Conservation (phyloP, 2,329 filamentous ascomycete species). For the Herpotrichia juniperi region DNA sequence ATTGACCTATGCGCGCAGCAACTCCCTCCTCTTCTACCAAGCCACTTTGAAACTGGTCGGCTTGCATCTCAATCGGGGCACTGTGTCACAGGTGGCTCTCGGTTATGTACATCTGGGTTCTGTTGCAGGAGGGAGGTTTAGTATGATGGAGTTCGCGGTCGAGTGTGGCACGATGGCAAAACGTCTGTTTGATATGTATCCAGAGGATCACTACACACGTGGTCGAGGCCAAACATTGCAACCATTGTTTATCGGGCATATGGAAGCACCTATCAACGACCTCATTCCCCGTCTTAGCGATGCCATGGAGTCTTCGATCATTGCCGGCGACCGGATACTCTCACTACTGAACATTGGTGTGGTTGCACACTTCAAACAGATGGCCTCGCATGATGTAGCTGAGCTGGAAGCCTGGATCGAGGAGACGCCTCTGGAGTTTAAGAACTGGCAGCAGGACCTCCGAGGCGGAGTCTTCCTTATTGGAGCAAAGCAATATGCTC, state of each 20-base stretch:
- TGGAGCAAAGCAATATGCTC: conserved; percentile 67
- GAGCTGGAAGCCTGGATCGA: conserved; percentile 75
- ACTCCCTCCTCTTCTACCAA: conserved; percentile 75
- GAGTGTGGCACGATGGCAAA: conserved; percentile 69
- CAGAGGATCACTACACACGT: conserved; percentile 62
- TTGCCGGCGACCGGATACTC: conserved; percentile 72
- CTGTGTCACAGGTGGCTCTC: conserved; percentile 72
- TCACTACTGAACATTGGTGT: conserved; percentile 75
- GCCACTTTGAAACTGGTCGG: conserved; percentile 70
- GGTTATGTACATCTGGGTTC: conserved; percentile 72
- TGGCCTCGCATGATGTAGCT: conserved; percentile 69
- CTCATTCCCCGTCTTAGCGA: conserved; percentile 66
- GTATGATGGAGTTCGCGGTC: conserved; percentile 70
- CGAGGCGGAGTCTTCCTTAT: conserved; percentile 74
- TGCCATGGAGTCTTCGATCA: conserved; percentile 69
- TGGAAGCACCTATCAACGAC: conserved; percentile 66
- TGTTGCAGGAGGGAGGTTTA: conserved; percentile 72
- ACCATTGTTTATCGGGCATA: conserved; percentile 72
- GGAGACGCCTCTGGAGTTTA: conserved; percentile 75
- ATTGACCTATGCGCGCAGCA: conserved; percentile 47
- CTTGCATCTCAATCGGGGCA: conserved; percentile 67
- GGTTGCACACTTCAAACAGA: conserved; percentile 70
- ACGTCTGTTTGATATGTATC: conserved; percentile 67
- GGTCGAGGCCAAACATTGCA: conserved; percentile 74
- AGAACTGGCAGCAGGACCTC: conserved; percentile 73